phyloP scores from a whole-genome alignment of 1,284 basidiomycete genomes.

The Ustilago crameri region DNA sequence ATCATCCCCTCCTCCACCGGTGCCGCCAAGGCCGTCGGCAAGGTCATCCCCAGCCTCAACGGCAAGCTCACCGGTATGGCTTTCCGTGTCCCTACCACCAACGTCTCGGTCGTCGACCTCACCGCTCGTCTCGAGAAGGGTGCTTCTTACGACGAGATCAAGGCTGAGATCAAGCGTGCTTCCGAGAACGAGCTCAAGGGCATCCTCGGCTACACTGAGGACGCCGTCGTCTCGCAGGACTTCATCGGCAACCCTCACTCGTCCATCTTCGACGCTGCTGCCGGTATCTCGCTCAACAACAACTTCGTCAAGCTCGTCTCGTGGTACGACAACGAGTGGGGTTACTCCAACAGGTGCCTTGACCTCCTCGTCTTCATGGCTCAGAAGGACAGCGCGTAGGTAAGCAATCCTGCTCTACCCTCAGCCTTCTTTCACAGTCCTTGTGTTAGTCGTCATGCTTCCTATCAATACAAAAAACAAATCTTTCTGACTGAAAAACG shows the following conservation, averaged over 20 bases:
- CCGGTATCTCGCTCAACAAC: conserved; percentile 90
- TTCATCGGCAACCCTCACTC: conserved; percentile 76
- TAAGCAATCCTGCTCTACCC: conserved; percentile 26
- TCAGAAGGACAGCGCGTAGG: conserved; percentile 70
- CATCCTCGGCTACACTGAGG: conserved; percentile 94
- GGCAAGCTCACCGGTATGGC: conserved; percentile 94
- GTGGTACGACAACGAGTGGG: conserved; percentile 88
- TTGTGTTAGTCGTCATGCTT: background rate
- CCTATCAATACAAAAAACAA: too few relatives aligned
- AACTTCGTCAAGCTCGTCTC: conserved; percentile 95
- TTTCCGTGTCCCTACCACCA: conserved; percentile 96
- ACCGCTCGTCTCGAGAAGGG: conserved; percentile 90
- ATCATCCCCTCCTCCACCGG: conserved; percentile 99
- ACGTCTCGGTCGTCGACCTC: conserved; percentile 98
- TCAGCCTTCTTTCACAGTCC: background rate
- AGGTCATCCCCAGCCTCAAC: conserved; percentile 96
- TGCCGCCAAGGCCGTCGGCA: conserved; percentile 97
- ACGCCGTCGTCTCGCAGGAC: conserved; percentile 82
- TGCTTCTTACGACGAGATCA: conserved; percentile 87
- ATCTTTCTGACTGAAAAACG: conserved; percentile 2
- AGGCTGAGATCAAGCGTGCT: conserved; percentile 84
- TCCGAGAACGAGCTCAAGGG: conserved; percentile 78
- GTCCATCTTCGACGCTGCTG: conserved; percentile 79
- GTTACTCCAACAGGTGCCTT: conserved; percentile 93
- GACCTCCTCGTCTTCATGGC: conserved; percentile 88